phyloP scores from a whole-genome alignment of 73 alveolate genomes.

The Paramecium primaurelia region DNA sequence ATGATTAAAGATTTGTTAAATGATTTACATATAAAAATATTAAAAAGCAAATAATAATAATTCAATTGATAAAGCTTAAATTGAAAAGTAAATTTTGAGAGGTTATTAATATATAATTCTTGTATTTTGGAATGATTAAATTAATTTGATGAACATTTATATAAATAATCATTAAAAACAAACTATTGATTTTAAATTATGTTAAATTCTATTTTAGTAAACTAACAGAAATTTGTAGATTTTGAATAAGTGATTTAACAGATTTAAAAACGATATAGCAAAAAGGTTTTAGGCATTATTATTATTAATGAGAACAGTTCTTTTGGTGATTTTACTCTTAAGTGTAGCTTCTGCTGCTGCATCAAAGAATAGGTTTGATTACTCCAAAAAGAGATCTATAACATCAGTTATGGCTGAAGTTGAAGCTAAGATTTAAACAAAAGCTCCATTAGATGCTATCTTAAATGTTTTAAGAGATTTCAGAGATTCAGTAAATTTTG shows the following conservation, averaged over 20 bases:
- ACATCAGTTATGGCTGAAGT: conserved; percentile 17
- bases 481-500: conserved; percentile 23
- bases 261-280: not conserved
- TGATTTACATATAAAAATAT: no score
- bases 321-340: not conserved
- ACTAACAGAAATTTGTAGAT: not conserved
- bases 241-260: conserved; percentile 6
- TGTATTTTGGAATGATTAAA: not conserved
- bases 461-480: conserved; percentile 5
- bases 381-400: conserved; percentile 14
- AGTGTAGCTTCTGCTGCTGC: not conserved
- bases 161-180: not conserved
- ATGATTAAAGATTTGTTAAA: no score
- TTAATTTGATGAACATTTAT: not conserved
- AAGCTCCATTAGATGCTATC: conserved; percentile 42
- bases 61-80: not conserved
- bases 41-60: not conserved
- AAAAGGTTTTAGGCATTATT: not conserved
- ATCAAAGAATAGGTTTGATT: not conserved
- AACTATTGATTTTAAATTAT: not conserved
- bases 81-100: not conserved
- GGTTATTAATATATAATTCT: not conserved
- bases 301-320: not conserved
- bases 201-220: not conserved
- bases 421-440: conserved; percentile 13